phyloP scores from a whole-genome alignment of 1,284 basidiomycete species.

The Xerocomus minutiporus region DNA sequence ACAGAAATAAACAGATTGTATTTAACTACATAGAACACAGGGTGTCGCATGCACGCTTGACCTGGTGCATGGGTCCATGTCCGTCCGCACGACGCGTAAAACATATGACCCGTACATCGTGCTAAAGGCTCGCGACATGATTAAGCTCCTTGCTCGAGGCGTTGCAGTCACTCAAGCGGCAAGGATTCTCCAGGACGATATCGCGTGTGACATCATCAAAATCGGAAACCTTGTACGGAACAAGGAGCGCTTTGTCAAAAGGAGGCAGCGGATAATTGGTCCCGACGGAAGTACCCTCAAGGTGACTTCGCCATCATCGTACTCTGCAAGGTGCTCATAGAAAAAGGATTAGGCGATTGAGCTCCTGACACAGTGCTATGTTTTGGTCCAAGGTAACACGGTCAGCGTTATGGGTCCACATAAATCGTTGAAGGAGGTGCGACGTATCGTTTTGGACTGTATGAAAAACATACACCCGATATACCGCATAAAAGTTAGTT shows the following conservation, averaged over 20 bases:
- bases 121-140: constrained; percentile 92
- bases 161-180: constrained; percentile 83
- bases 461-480: constrained; percentile 99
- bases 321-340: constrained; percentile 8
- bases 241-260: constrained; percentile 96
- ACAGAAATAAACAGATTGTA: neutral
- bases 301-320: constrained; percentile 34
- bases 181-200: constrained; percentile 86
- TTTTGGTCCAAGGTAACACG: constrained; percentile 97
- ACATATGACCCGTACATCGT: constrained; percentile 96
- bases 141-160: constrained; percentile 91
- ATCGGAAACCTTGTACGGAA: constrained; percentile 93
- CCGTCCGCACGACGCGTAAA: constrained; percentile 94
- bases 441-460: constrained; percentile 93
- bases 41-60: constrained; percentile 91
- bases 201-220: constrained; percentile 97
- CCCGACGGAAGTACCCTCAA: constrained; percentile 96
- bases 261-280: constrained; percentile 94
- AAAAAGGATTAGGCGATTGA: constrained; percentile 78
- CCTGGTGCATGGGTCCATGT: constrained; percentile 96
- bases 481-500: constrained; percentile 90
- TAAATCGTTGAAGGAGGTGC: constrained; percentile 93
- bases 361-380: constrained; percentile 93
- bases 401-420: constrained; percentile 97
- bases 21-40: constrained; percentile 37